Evolutionary conservation across 2,329 filamentous ascomycete species (phyloP), one percentile per base, ranked within the genome.

Genomic region (Alternaria angustiovoidea): DNA sequence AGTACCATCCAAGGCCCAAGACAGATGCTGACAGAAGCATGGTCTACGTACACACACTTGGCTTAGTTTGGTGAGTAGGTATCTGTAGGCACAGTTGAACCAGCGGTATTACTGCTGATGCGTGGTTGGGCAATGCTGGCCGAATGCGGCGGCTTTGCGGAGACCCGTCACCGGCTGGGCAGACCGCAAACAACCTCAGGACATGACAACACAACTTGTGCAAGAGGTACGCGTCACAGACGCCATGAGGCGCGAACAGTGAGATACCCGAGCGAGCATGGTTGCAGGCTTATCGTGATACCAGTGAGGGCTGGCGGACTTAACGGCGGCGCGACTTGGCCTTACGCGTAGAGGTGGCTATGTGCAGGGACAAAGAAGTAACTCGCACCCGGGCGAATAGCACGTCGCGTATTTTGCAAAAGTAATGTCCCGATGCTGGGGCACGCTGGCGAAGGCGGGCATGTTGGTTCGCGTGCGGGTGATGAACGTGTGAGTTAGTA

Each of bases 191-290:
- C 53, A 59, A 62, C 61, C 47, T 62, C 58, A 68, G 36, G 53
- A 63, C 47, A 41, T 54, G 59, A 63, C 62, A 63, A 51, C 58
- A 57, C 22, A 42, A 51, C n/a, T 49, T 24, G 39, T 24, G 42
- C 57, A 52, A 60, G 44, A 65, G 62, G 49, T 68, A 75, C 72
- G 72, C 73, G 74, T 77, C 70, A 75, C 66, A 61, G 53, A 60
- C 54, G 57, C 57, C 43, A 51, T 52, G 36, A 62, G 62, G 60
- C 66, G 63, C 59, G 59, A 64, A 44, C 51, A 53, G 55, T 46
- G 48, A 60, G 54, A 46, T 20, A 43, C 41, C 32, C 32, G 32
- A 36, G 61, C 34, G 18, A 28, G 24, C 34, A 34, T 55, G 26
- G 49, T 54, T 38, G 18, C 14, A 43, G 61, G 60, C 65, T 66